These are phyloP conservation scores for Triglochin maritima DNA, from an alignment of 106 monocot genomes.

Conservation along the genomic window DNA sequence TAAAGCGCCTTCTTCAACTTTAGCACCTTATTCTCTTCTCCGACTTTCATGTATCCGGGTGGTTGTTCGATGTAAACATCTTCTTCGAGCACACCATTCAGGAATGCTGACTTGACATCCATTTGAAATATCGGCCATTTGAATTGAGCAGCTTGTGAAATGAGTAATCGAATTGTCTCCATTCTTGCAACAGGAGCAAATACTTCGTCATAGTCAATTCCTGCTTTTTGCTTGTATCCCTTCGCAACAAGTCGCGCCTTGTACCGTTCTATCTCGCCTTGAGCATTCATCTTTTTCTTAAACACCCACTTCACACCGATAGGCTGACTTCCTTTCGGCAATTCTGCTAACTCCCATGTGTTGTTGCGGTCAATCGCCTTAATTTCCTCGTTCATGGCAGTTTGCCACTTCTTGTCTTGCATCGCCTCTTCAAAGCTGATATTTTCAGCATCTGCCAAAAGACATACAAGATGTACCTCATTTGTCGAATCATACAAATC, in stretches of 20 bases:
- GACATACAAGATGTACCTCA: background rate
- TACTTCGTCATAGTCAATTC: background rate
- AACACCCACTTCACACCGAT: background rate
- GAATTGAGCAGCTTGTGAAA: slow-evolving; percentile 1
- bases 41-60: background rate
- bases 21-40: slow-evolving; percentile 2
- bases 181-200: slow-evolving; percentile 4
- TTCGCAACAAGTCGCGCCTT: background rate
- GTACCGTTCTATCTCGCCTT: too few relatives aligned
- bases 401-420: background rate
- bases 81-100: slow-evolving; percentile 6
- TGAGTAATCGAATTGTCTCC: background rate
- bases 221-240: background rate
- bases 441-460: slow-evolving; percentile 6
- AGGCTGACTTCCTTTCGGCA: background rate
- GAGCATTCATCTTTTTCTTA: background rate
- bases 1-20: slow-evolving; percentile 4
- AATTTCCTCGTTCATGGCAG: background rate
- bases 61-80: slow-evolving; percentile 8
- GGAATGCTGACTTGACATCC: slow-evolving; percentile 8
- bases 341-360: background rate
- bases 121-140: background rate
- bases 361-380: background rate
- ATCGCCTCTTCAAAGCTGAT: background rate
- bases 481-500: slow-evolving; percentile 10